Evolutionary conservation across 2,329 filamentous ascomycete species (phyloP).

Genomic region (Xylariaceae sp.): DNA sequence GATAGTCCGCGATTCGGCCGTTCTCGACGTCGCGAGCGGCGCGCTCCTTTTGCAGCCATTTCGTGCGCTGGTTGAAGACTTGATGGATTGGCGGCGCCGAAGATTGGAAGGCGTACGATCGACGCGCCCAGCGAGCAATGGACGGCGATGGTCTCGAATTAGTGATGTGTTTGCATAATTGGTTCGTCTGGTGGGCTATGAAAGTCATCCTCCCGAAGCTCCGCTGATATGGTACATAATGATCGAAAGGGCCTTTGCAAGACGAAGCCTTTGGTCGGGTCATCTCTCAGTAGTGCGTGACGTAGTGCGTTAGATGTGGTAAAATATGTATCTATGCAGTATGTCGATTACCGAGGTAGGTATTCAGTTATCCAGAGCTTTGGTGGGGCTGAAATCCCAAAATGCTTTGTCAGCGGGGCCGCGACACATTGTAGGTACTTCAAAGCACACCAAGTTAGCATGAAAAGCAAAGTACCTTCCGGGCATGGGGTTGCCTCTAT

Average conservation of each 20-base stretch:
- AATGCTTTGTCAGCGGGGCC: too few relatives aligned
- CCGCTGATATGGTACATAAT: slow-evolving; percentile 26
- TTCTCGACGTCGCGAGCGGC: slow-evolving; percentile 63
- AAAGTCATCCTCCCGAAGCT: slow-evolving; percentile 28
- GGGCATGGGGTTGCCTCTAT: too few relatives aligned
- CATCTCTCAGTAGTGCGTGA: too few relatives aligned
- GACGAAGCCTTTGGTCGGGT: slow-evolving; percentile 6
- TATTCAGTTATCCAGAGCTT: too few relatives aligned
- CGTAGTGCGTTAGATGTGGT: too few relatives aligned
- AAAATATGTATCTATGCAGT: too few relatives aligned
- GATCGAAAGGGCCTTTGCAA: slow-evolving; percentile 7
- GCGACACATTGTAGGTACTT: too few relatives aligned
- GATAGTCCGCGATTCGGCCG: slow-evolving; percentile 80
- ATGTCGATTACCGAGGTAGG: too few relatives aligned
- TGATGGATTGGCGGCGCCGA: slow-evolving; percentile 73
- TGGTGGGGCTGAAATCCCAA: too few relatives aligned
- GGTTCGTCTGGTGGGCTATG: slow-evolving; percentile 21
- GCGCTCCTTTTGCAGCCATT: slow-evolving; percentile 88
- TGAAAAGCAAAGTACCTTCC: too few relatives aligned
- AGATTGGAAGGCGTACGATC: slow-evolving; percentile 71
- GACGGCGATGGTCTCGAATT: slow-evolving; percentile 9
- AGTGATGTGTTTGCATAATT: slow-evolving; percentile 15
- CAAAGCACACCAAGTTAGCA: too few relatives aligned
- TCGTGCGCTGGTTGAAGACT: slow-evolving; percentile 83
- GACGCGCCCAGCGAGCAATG: slow-evolving; percentile 28